Evolutionary conservation across 768 basidiomycete species (phyloP).

Genomic region (Psilocybe cyanescens): DNA sequence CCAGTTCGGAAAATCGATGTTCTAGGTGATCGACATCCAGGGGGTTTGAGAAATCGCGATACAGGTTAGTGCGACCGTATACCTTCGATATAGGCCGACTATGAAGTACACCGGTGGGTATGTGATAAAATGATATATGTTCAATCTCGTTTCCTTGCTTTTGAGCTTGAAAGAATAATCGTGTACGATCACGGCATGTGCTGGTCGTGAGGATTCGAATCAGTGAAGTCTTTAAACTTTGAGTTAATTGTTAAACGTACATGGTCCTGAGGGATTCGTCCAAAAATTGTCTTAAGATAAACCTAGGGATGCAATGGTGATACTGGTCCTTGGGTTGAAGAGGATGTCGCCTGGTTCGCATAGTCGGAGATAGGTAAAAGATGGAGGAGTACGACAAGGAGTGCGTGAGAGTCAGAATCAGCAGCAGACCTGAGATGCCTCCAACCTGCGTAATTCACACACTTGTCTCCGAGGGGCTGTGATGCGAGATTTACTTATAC

Average conservation of each 20-base stretch:
- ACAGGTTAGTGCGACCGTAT: slow-evolving; percentile 29
- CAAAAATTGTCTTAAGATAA: slow-evolving; percentile 32
- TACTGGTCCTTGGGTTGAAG: slow-evolving; percentile 19
- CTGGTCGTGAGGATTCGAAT: neutral
- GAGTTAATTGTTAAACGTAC: neutral
- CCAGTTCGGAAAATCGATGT: slow-evolving; percentile 29
- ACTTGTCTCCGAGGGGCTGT: neutral
- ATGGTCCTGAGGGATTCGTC: neutral
- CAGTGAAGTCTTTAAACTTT: neutral
- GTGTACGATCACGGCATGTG: neutral
- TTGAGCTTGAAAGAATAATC: slow-evolving; percentile 7
- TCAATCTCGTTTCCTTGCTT: slow-evolving; percentile 5
- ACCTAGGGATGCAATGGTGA: slow-evolving; percentile 33
- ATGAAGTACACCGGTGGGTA: slow-evolving; percentile 20
- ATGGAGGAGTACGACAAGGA: neutral
- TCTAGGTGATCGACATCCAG: slow-evolving; percentile 32
- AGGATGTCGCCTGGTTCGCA: neutral
- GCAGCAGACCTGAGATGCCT: neutral
- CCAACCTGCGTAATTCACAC: neutral
- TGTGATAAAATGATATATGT: slow-evolving; percentile 24
- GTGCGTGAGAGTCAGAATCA: neutral
- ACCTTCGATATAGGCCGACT: slow-evolving; percentile 15
- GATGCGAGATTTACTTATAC: neutral
- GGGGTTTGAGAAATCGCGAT: slow-evolving; percentile 24
- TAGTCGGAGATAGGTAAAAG: neutral